These are phyloP conservation scores for Clitopilus passeckerianus DNA, from an alignment of 768 basidiomycete genomes.

Conservation along the genomic window DNA sequence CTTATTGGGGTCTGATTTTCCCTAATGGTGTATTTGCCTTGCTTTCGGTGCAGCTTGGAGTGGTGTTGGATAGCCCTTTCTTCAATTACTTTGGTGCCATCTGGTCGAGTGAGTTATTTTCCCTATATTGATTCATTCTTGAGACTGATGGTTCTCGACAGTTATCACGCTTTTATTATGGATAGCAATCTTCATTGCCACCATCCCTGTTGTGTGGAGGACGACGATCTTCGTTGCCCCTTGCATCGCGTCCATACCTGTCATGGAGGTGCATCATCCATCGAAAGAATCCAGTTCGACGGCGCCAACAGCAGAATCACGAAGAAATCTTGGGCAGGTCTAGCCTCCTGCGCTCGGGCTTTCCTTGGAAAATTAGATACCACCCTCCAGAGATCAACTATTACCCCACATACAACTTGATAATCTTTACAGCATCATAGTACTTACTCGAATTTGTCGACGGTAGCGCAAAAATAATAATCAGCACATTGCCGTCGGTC, in stretches of 20 bases:
- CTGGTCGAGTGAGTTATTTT: constrained; percentile 38
- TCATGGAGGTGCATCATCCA: neutral
- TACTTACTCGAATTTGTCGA: too few relatives aligned
- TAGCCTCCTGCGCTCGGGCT: neutral
- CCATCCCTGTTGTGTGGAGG: constrained; percentile 39
- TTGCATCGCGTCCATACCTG: constrained; percentile 20
- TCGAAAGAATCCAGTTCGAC: neutral
- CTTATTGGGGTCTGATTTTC: constrained; percentile 54
- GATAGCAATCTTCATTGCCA: constrained; percentile 32
- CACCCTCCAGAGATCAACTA: too few relatives aligned
- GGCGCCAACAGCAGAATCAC: neutral
- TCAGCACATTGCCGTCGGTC: neutral
- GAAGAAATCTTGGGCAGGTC: neutral
- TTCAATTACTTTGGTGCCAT: constrained; percentile 50
- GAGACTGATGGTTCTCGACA: constrained; percentile 9
- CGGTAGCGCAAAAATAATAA: neutral
- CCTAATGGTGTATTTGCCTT: constrained; percentile 50
- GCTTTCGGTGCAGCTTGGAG: constrained; percentile 43
- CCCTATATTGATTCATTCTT: neutral
- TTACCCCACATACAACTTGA: too few relatives aligned
- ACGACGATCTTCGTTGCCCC: constrained; percentile 45
- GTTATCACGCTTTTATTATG: constrained; percentile 38
- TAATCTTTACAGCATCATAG: too few relatives aligned
- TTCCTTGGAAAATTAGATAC: neutral
- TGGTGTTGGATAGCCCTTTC: constrained; percentile 41